Evolutionary conservation across 1,284 basidiomycete species (phyloP).

Genomic region (Rhodotorula sp.): DNA sequence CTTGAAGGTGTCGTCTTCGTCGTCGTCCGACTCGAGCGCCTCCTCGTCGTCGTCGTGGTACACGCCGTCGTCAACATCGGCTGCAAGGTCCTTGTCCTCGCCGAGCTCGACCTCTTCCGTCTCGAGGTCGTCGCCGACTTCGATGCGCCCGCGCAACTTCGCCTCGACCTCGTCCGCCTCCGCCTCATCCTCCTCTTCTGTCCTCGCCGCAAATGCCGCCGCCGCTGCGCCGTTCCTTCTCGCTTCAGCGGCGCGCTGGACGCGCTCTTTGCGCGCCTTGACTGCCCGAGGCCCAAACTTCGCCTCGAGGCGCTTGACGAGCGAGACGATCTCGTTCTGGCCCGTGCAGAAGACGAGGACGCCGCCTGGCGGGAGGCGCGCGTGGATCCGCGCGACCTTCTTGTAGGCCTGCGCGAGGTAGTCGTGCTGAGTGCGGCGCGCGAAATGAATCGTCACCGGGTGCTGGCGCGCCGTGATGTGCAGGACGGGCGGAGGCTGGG

Average conservation of each 20-base stretch:
- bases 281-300: slow-evolving; percentile 71
- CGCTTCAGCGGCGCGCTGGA: slow-evolving; percentile 32
- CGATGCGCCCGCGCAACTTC: slow-evolving; percentile 25
- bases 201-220: slow-evolving; percentile 6
- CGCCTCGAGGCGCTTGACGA: slow-evolving; percentile 71
- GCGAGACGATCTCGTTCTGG: slow-evolving; percentile 70
- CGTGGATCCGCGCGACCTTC: slow-evolving; percentile 80
- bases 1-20: slow-evolving; percentile 53
- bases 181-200: slow-evolving; percentile 28
- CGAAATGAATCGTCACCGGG: slow-evolving; percentile 94
- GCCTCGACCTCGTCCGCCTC: slow-evolving; percentile 23
- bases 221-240: slow-evolving; percentile 16
- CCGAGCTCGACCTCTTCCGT: slow-evolving; percentile 81
- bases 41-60: slow-evolving; percentile 55
- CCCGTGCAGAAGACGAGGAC: slow-evolving; percentile 75
- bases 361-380: slow-evolving; percentile 68
- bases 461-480: slow-evolving; percentile 88
- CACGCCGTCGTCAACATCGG: slow-evolving; percentile 61
- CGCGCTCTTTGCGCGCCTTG: slow-evolving; percentile 57
- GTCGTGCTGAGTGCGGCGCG: slow-evolving; percentile 77
- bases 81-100: slow-evolving; percentile 54
- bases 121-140: slow-evolving; percentile 60
- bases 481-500: slow-evolving; percentile 82
- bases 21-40: slow-evolving; percentile 43
- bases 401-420: slow-evolving; percentile 88